Percentiles rank a stretch among this genome's conserved stretches.
These are phyloP conservation scores for Cladosporium oxysporum DNA, from an alignment of 2,329 filamentous ascomycete genomes.

Conservation along the genomic window DNA sequence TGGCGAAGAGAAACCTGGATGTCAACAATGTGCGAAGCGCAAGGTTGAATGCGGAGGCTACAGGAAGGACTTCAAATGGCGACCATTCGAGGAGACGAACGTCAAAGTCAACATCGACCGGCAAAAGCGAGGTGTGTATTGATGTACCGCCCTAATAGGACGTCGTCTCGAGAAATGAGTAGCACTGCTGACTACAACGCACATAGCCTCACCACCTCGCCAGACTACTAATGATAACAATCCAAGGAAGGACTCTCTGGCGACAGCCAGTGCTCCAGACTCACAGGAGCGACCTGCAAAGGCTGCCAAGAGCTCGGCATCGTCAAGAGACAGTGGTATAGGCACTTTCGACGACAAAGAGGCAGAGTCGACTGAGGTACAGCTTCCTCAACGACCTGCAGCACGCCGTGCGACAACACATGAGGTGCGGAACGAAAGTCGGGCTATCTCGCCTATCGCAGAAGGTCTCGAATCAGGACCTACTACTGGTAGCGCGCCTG, in stretches of 20 bases:
- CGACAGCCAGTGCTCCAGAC: background rate
- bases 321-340: constrained; percentile 14
- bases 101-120: constrained; percentile 51
- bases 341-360: background rate
- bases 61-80: constrained; percentile 76
- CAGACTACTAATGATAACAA: constrained; percentile 5
- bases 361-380: background rate
- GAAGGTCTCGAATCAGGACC: background rate
- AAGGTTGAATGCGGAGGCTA: constrained; percentile 70
- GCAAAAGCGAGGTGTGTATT: constrained; percentile 47
- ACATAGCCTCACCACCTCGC: constrained; percentile 25
- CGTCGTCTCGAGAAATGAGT: background rate
- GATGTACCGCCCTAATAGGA: background rate
- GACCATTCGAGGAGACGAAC: constrained; percentile 66
- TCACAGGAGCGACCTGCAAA: background rate
- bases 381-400: constrained; percentile 13
- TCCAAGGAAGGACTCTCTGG: constrained; percentile 3
- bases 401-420: constrained; percentile 10
- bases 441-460: constrained; percentile 15
- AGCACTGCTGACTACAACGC: constrained; percentile 16
- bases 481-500: constrained; percentile 13
- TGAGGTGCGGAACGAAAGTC: background rate
- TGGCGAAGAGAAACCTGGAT: constrained; percentile 70
- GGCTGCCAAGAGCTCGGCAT: background rate
- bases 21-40: constrained; percentile 65